A percentile compares a stretch with the other conserved stretches of the same genome.
Evolutionary conservation across 257 asterid species (phyloP).

Genomic region (Capsicum pubescens): DNA sequence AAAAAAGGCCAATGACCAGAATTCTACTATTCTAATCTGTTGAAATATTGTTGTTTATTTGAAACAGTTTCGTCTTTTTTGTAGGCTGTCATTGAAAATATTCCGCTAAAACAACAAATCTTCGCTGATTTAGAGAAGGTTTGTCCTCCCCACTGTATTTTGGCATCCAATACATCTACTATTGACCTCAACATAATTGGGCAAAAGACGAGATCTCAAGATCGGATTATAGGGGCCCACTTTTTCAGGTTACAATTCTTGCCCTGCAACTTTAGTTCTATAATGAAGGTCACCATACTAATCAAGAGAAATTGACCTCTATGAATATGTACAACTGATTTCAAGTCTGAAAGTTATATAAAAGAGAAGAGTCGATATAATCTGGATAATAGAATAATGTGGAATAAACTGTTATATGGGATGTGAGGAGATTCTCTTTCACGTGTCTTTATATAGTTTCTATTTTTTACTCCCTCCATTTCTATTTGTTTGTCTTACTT

Average conservation of each 20-base stretch:
- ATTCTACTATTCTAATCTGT: neutral
- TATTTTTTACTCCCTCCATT: neutral
- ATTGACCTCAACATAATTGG: constrained; percentile 87
- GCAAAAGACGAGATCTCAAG: constrained; percentile 76
- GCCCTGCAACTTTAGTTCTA: neutral
- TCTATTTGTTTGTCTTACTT: too few species aligned
- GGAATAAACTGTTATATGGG: neutral
- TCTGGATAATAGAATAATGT: constrained; percentile 16
- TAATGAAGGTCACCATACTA: neutral
- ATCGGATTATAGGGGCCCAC: constrained; percentile 94
- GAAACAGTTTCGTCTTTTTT: constrained; percentile 36
- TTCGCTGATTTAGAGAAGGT: constrained; percentile 86
- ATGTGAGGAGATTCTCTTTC: constrained; percentile 8
- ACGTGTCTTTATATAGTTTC: neutral
- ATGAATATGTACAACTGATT: neutral
- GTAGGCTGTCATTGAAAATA: constrained; percentile 95
- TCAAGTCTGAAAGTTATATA: neutral
- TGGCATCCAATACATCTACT: constrained; percentile 95
- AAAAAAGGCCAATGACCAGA: constrained; percentile 37
- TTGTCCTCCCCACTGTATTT: constrained; percentile 90
- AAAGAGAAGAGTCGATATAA: neutral
- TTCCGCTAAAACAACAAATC: constrained; percentile 81
- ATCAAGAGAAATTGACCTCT: constrained; percentile 13
- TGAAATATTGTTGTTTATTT: constrained; percentile 28
- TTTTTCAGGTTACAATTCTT: constrained; percentile 77